Evolutionary conservation across 139 green algal genomes (phyloP).

Genomic region (Haematococcus lacustris): DNA sequence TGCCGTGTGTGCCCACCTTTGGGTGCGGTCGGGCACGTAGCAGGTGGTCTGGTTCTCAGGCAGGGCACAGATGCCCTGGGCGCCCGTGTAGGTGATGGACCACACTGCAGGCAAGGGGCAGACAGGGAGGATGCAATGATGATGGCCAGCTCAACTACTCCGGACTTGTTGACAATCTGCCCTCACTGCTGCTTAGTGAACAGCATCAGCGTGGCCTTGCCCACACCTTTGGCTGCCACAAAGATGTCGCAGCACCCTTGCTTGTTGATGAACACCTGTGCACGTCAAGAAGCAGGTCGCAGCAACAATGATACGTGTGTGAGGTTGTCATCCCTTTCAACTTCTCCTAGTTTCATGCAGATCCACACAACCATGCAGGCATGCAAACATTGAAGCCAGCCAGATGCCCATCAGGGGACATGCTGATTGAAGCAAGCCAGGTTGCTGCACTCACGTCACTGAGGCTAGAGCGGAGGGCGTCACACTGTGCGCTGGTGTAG

Average conservation of each 20-base stretch:
- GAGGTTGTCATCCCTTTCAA: not conserved
- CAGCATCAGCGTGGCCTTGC: too few relatives aligned
- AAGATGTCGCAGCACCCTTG: too few relatives aligned
- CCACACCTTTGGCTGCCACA: too few relatives aligned
- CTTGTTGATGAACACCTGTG: not conserved
- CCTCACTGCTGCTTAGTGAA: too few relatives aligned
- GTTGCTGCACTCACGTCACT: too few relatives aligned
- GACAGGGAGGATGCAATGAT: not conserved
- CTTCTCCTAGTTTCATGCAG: too few relatives aligned
- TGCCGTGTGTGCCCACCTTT: slow-evolving; percentile 1
- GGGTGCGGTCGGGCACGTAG: not conserved
- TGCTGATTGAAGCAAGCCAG: too few relatives aligned
- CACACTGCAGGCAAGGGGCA: slow-evolving; percentile 4
- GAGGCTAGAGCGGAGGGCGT: not conserved
- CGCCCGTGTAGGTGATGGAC: not conserved
- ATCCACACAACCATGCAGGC: not conserved
- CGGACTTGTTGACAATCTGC: too few relatives aligned
- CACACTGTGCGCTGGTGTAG: not conserved
- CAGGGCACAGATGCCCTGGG: slow-evolving; percentile 22
- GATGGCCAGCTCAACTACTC: too few relatives aligned
- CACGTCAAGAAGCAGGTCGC: not conserved
- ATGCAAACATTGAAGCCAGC: not conserved
- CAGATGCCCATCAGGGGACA: not conserved
- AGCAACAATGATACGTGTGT: not conserved
- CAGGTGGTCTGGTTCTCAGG: slow-evolving; percentile 7